These are phyloP conservation scores for Plenodomus tracheiphilus DNA, from an alignment of 2,329 filamentous ascomycete genomes.

Conservation along the genomic window DNA sequence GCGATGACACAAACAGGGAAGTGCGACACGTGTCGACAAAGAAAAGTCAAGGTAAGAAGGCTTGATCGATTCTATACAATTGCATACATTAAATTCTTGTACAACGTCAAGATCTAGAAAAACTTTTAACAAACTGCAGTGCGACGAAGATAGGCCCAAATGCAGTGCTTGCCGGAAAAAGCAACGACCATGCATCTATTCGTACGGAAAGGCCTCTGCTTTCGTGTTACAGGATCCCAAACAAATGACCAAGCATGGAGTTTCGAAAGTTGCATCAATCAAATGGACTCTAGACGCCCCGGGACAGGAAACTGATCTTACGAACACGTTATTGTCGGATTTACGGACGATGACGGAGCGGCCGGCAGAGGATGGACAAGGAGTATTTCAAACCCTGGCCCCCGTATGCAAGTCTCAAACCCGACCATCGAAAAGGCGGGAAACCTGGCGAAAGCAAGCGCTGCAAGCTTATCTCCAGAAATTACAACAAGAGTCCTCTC, in stretches of 20 bases:
- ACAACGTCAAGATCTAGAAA: neutral
- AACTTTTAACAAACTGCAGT: slow-evolving; percentile 19
- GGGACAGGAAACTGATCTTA: neutral
- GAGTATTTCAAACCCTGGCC: slow-evolving; percentile 32
- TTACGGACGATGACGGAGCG: slow-evolving; percentile 23
- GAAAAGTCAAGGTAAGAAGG: slow-evolving; percentile 34
- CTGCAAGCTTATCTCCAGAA: slow-evolving; percentile 19
- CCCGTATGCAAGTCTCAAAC: slow-evolving; percentile 12
- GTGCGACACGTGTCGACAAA: slow-evolving; percentile 35
- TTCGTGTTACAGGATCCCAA: slow-evolving; percentile 35
- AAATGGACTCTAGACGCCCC: slow-evolving; percentile 14
- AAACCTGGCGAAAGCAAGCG: slow-evolving; percentile 13
- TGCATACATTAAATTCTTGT: neutral
- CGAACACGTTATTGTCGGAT: slow-evolving; percentile 7
- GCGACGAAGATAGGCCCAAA: slow-evolving; percentile 33
- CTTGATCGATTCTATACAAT: neutral
- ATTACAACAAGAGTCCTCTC: slow-evolving; percentile 10
- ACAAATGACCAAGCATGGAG: slow-evolving; percentile 34
- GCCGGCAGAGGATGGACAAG: slow-evolving; percentile 25
- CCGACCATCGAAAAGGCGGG: slow-evolving; percentile 15
- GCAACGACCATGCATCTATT: slow-evolving; percentile 31
- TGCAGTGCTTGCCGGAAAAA: slow-evolving; percentile 34
- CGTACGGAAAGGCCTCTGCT: slow-evolving; percentile 30
- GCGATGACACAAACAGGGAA: slow-evolving; percentile 37
- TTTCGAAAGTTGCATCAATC: slow-evolving; percentile 16